A percentile compares a stretch with the other conserved stretches of the same genome.
phyloP scores from a whole-genome alignment of 1,284 basidiomycete genomes.

The Melampsora larici-populina region DNA sequence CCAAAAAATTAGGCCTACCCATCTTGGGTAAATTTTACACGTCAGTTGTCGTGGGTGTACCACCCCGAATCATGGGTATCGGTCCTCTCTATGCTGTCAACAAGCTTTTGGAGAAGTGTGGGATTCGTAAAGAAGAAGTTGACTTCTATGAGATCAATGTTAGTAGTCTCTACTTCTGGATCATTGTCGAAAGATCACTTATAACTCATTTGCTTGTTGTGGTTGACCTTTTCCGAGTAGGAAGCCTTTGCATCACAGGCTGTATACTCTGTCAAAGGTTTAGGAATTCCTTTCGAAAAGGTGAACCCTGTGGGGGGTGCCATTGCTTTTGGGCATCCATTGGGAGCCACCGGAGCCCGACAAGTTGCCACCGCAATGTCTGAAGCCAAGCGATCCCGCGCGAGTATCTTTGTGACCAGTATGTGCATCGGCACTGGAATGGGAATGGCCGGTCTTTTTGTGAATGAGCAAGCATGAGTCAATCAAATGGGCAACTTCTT shows the following conservation, averaged over 20 bases:
- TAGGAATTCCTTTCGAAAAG: constrained; percentile 56
- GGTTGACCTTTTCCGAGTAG: constrained; percentile 12
- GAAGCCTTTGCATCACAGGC: constrained; percentile 57
- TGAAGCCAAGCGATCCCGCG: constrained; percentile 68
- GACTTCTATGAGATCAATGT: constrained; percentile 90
- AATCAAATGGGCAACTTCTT: neutral
- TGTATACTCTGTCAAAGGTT: constrained; percentile 61
- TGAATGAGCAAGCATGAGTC: constrained; percentile 62
- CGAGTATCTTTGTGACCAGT: constrained; percentile 69
- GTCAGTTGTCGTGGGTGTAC: constrained; percentile 69
- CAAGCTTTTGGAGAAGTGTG: constrained; percentile 70
- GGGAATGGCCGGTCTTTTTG: constrained; percentile 77
- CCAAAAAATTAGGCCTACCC: constrained; percentile 82
- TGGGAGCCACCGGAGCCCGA: constrained; percentile 67
- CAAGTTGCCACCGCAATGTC: constrained; percentile 80
- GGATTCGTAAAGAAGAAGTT: constrained; percentile 68
- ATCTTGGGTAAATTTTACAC: constrained; percentile 88
- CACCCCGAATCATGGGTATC: constrained; percentile 58
- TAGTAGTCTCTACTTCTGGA: constrained; percentile 59
- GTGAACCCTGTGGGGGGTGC: constrained; percentile 58
- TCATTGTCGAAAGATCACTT: constrained; percentile 59
- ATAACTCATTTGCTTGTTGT: too few species aligned
- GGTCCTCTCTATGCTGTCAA: constrained; percentile 90
- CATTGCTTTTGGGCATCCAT: constrained; percentile 56
- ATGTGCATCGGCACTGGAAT: constrained; percentile 88